Conservation (phyloP, 768 basidiomycete genomes). For the Xanthoconium purpureum region DNA sequence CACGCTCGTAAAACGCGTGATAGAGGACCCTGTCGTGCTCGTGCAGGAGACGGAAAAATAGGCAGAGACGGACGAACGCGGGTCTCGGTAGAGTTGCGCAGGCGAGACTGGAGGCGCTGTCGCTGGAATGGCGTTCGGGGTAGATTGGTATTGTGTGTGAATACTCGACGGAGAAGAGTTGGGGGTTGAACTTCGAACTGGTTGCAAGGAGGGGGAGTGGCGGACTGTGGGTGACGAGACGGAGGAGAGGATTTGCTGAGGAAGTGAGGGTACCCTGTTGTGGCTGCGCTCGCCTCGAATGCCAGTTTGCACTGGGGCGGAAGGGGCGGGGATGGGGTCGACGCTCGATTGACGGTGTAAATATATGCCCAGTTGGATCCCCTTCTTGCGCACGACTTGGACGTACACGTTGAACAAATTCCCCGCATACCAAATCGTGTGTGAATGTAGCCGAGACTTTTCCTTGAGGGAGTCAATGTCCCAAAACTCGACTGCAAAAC, state of each 20-base stretch:
- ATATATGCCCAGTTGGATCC: slow-evolving; percentile 80
- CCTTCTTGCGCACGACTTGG: slow-evolving; percentile 83
- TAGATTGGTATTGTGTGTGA: slow-evolving; percentile 24
- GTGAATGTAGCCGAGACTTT: slow-evolving; percentile 78
- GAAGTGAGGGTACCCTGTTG: slow-evolving; percentile 31
- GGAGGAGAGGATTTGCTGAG: slow-evolving; percentile 30
- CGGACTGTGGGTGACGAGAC: slow-evolving; percentile 31
- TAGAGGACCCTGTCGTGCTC: slow-evolving; percentile 73
- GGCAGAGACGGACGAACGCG: slow-evolving; percentile 64
- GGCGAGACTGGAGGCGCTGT: slow-evolving; percentile 50
- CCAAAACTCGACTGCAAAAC: slow-evolving; percentile 91
- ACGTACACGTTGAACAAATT: slow-evolving; percentile 87
- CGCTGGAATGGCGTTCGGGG: slow-evolving; percentile 32
- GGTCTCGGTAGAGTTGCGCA: slow-evolving; percentile 71
- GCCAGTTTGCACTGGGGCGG: slow-evolving; percentile 45
- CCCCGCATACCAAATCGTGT: slow-evolving; percentile 88
- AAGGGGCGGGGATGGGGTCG: slow-evolving; percentile 74
- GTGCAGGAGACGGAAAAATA: slow-evolving; percentile 85
- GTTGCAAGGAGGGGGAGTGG: slow-evolving; percentile 46
- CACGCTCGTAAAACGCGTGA: slow-evolving; percentile 80
- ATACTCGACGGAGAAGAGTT: slow-evolving; percentile 23
- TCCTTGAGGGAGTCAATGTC: slow-evolving; percentile 78
- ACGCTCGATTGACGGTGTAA: slow-evolving; percentile 81
- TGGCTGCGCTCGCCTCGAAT: slow-evolving; percentile 23
- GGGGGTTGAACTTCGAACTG: slow-evolving; percentile 47